Base-by-base conservation (phyloP, 2,329 filamentous ascomycete species). In the Alternaria postmessia region DNA sequence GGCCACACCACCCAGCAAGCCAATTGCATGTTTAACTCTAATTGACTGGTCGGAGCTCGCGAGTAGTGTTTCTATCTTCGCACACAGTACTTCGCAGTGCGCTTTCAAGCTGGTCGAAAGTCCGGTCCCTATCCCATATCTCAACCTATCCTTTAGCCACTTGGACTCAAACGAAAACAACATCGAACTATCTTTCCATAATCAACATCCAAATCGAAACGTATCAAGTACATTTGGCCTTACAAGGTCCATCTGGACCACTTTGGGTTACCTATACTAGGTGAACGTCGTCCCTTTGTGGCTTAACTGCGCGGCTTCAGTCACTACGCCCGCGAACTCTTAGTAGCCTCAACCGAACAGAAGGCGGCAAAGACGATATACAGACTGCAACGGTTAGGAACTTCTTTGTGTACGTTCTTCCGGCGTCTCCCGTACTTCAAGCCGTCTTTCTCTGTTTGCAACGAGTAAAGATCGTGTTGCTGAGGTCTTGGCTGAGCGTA, bases 401-500 rank as follows among this genome's bases (percentile, higher is more conserved):
- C n/a, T 36, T 49, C 39, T 12, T 18, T 18, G 43, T 22, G 34
- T 48, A 41, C 28, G 42, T 51, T 24, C 43, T 34, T 36, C 53
- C 32, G 55, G 48, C 20, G 36, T 48, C 38, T 39, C 41, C 39
- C 20, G 32, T 57, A 32, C 36, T 58, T 48, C 46, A 34, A 41
- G 49, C 44, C 30, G 49, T 14, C 44, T 54, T 28, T 24, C 22
- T 26, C 54, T 28, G 32, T 24, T 54, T 49, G 44, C 36, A n/a
- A 30, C 14, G 30, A 56, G 7, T n/a, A 34, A 54, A 22, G 26
- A 3, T 53, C 47, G 53, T 41, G 38, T 18, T 48, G 38, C 44
- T 34, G 46, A 16, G 18, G 34, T 43, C 34, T 61, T 56, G 16
- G 44, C 54, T 39, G 6, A 39, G 44, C 42, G 51, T 59, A 60